A percentile compares a stretch with the other conserved stretches of the same genome.
phyloP scores from a whole-genome alignment of 2,329 filamentous ascomycete species.

The Sclerotinia nivalis region DNA sequence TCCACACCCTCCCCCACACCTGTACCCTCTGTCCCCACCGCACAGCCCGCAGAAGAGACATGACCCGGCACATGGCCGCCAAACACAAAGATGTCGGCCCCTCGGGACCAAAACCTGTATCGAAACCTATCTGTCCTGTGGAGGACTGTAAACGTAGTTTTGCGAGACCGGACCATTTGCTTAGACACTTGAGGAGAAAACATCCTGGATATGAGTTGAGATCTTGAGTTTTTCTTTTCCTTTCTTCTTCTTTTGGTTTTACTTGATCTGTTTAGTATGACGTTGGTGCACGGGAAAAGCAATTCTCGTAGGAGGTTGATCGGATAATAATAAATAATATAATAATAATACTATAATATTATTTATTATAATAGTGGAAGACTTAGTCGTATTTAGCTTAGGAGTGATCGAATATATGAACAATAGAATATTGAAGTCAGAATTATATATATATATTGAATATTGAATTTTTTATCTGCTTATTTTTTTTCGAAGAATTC shows the following conservation, averaged over 20 bases:
- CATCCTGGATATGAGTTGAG: not conserved
- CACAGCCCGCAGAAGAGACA: conserved; percentile 16
- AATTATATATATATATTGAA: no score
- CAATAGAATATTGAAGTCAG: no score
- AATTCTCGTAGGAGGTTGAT: no score
- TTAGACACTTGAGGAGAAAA: conserved; percentile 15
- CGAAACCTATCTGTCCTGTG: conserved; percentile 10
- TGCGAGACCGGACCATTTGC: conserved; percentile 16
- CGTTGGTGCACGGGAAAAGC: not conserved
- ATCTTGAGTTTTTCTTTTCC: not conserved
- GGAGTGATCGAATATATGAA: no score
- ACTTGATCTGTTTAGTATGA: not conserved
- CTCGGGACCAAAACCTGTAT: not conserved
- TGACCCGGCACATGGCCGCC: conserved; percentile 10
- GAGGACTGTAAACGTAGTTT: not conserved
- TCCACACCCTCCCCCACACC: not conserved
- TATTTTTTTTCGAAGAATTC: no score
- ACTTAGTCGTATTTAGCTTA: no score
- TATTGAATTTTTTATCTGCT: no score
- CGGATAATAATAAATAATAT: no score
- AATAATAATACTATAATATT: no score
- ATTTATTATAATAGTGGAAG: no score
- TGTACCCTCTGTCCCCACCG: conserved; percentile 16
- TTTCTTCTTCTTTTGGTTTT: not conserved
- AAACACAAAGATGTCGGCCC: not conserved